Conservation (phyloP, 345 rosid genomes). For the Noccaea caerulescens region DNA sequence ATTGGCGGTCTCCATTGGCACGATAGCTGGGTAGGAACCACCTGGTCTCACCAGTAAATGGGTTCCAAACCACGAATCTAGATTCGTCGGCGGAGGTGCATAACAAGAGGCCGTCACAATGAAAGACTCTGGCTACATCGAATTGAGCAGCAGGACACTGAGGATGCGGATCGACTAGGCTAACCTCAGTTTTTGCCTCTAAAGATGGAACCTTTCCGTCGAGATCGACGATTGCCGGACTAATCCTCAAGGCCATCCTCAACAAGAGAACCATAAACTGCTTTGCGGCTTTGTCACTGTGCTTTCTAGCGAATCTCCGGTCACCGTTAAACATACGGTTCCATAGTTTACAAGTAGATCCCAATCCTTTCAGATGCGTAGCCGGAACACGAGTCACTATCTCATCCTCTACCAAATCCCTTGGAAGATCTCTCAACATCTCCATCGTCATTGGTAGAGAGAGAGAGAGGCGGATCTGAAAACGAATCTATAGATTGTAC, state of each 20-base stretch:
- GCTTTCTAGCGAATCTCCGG: neutral
- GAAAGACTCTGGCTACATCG: neutral
- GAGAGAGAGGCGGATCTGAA: too few relatives aligned
- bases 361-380: neutral
- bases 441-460: too few relatives aligned
- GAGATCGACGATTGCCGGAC: neutral
- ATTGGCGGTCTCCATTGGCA: rapidly evolving
- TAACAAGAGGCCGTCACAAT: conserved; percentile 1
- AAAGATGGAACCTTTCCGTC: neutral
- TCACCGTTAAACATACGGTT: neutral
- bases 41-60: conserved; percentile 1
- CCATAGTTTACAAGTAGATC: neutral
- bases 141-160: neutral
- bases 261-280: neutral
- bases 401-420: too few relatives aligned
- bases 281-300: neutral
- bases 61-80: conserved; percentile 17
- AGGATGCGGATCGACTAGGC: neutral
- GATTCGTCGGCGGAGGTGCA: neutral
- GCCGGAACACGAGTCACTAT: neutral
- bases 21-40: neutral
- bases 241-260: neutral
- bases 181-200: neutral
- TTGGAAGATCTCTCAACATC: too few relatives aligned
- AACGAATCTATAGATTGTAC: too few relatives aligned